Conservation (phyloP, 352 stramenopile species). For the Blastocystis sp. region DNA sequence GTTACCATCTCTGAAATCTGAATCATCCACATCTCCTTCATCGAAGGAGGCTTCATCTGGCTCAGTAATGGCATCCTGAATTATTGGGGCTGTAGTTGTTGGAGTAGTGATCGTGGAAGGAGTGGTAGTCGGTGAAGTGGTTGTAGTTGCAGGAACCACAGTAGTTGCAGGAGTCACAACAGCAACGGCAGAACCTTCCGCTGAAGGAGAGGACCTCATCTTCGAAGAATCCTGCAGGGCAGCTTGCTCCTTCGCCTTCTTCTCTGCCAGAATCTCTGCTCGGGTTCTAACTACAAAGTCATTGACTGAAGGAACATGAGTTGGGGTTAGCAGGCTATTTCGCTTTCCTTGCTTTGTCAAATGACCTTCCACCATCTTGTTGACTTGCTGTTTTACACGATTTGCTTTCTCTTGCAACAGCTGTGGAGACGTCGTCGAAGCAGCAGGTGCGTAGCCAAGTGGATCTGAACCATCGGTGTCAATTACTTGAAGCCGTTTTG, state of each 20-base stretch:
- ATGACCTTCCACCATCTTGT: not conserved
- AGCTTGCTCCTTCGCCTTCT: slow-evolving; percentile 10
- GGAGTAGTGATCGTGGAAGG: not conserved
- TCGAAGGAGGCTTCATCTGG: not conserved
- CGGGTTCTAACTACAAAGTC: slow-evolving; percentile 4
- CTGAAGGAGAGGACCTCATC: not conserved
- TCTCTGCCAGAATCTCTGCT: slow-evolving; percentile 24
- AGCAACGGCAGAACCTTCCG: not conserved
- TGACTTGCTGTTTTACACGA: not conserved
- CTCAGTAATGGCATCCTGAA: too few relatives aligned
- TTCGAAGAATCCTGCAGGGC: not conserved
- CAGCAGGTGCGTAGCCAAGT: not conserved
- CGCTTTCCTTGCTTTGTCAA: not conserved
- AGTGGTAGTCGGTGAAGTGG: not conserved
- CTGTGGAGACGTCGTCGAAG: not conserved
- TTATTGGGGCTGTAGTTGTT: not conserved
- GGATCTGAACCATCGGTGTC: not conserved
- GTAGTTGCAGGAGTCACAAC: not conserved
- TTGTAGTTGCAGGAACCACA: not conserved
- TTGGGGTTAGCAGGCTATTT: not conserved
- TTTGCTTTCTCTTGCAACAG: not conserved
- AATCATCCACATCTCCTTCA: not conserved
- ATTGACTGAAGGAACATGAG: not conserved
- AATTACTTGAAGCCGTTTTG: slow-evolving; percentile 27
- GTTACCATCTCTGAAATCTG: not conserved